Base-by-base conservation (phyloP, 2,329 filamentous ascomycete genomes). In the Diplodia seriata region DNA sequence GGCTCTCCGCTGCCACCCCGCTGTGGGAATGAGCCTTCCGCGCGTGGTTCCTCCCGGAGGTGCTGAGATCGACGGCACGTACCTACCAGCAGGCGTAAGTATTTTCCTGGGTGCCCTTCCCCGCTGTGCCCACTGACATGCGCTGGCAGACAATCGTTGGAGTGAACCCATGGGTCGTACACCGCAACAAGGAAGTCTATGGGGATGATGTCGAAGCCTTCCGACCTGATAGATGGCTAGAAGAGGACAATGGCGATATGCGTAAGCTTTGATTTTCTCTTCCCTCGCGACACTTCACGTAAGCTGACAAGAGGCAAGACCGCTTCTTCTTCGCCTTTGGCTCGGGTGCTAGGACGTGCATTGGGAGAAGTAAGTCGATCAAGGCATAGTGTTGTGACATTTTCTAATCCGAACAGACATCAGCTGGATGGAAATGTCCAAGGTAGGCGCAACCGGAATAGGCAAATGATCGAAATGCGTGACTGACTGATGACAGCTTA, bases 211-310 rank as follows among this genome's bases (percentile, higher is more conserved):
- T 79, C 0, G 77, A 81, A 14, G 71, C 75, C 0, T 85, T 81
- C 70, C 70, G 73, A n/a, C 83, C 83, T 0, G 82, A 84, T 65
- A 73, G 83, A 23, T 85, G 83, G 83, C 70, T 84, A 1, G 75
- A 78, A 3, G 76, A 73, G n/a, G 68, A 69, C 11, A 68, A 72
- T 55, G 75, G 76, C 56, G 68, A 71, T 26, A 77, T 82, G 73
- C 66, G 57, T 66, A 57, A 43, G 64, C 18, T 12, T 12, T n/a
- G 12, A 33, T 3, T 15, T 26, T 23, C n/a, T 11, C 18, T 20
- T 3, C 2, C 26, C 40, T 14, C 12, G 11, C 23, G 31, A 50
- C n/a, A 12, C 11, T 12, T n/a, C n/a, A 31, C 9, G 33, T 38
- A 57, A 56, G 40, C 64, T 66, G 69, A 73, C 63, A 71, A 49